Evolutionary conservation across 805 yeast genomes (phyloP).

Genomic region (Starmerella scarabaei): DNA sequence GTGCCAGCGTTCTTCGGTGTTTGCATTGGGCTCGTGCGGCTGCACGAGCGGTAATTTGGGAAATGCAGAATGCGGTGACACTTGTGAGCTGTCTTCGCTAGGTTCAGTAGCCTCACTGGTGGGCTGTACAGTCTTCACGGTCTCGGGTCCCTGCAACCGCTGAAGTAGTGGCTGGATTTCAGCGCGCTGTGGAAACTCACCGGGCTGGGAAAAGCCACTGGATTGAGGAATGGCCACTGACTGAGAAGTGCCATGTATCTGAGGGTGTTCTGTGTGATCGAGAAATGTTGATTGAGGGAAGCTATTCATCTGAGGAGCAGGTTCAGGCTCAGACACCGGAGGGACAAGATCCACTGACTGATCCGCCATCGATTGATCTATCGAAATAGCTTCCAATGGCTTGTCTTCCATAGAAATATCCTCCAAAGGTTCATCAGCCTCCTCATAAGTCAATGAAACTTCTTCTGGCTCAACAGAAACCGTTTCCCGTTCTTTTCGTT

Average conservation of each 20-base stretch:
- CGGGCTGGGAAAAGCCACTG: too few species aligned
- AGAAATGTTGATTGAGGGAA: not conserved
- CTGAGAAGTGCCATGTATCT: not conserved
- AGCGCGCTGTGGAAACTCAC: too few species aligned
- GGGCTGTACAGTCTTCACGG: too few species aligned
- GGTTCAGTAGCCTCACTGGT: too few species aligned
- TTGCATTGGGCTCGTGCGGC: not conserved
- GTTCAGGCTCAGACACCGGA: not conserved
- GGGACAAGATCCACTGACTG: not conserved
- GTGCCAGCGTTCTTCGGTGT: not conserved
- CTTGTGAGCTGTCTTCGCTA: too few species aligned
- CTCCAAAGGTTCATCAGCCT: not conserved
- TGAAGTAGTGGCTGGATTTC: too few species aligned
- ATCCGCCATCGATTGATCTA: not conserved
- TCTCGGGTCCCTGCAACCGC: too few species aligned
- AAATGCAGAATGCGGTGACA: not conserved
- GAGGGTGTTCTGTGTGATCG: not conserved
- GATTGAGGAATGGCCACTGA: not conserved
- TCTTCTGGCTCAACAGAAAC: not conserved
- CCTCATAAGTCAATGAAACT: not conserved
- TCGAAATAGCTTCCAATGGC: not conserved
- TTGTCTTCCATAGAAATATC: not conserved
- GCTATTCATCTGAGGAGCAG: not conserved
- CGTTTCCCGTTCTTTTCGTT: conserved; percentile 1
- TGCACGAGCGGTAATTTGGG: not conserved